phyloP scores from a whole-genome alignment of 345 rosid genomes.

The Linum usitatissimum region DNA sequence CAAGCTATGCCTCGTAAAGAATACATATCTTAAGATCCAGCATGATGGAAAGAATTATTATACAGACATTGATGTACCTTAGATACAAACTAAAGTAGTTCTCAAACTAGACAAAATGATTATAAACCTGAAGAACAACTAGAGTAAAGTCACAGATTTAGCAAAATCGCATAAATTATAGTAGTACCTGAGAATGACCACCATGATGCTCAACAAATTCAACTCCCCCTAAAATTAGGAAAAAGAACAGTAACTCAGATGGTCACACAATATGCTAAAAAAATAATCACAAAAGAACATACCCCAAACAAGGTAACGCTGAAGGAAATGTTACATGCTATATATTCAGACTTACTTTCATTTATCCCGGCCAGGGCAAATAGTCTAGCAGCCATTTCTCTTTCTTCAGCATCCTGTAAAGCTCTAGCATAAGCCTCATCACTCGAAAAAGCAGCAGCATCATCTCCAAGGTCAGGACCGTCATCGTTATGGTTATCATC shows the following conservation, averaged over 20 bases:
- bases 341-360: slow-evolving; percentile 35
- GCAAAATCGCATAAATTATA: background rate
- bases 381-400: slow-evolving; percentile 71
- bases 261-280: background rate
- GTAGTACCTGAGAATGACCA: slow-evolving; percentile 48
- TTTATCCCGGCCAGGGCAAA: slow-evolving; percentile 60
- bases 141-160: background rate
- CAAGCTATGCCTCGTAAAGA: too few relatives aligned
- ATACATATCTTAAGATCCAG: background rate
- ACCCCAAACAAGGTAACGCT: background rate
- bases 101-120: background rate
- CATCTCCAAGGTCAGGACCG: slow-evolving; percentile 29
- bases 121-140: background rate
- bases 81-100: background rate
- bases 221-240: slow-evolving; percentile 39
- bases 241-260: slow-evolving; percentile 6
- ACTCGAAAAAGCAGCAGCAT: slow-evolving; percentile 46
- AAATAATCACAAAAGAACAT: background rate
- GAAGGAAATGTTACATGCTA: background rate
- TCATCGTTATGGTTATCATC: slow-evolving; percentile 27
- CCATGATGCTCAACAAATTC: slow-evolving; percentile 46
- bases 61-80: background rate
- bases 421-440: slow-evolving; percentile 94
- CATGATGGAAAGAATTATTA: background rate
- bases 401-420: slow-evolving; percentile 85